These are phyloP conservation scores for Eimeria mitis DNA, from an alignment of 169 alveolate species.

Conservation along the genomic window DNA sequence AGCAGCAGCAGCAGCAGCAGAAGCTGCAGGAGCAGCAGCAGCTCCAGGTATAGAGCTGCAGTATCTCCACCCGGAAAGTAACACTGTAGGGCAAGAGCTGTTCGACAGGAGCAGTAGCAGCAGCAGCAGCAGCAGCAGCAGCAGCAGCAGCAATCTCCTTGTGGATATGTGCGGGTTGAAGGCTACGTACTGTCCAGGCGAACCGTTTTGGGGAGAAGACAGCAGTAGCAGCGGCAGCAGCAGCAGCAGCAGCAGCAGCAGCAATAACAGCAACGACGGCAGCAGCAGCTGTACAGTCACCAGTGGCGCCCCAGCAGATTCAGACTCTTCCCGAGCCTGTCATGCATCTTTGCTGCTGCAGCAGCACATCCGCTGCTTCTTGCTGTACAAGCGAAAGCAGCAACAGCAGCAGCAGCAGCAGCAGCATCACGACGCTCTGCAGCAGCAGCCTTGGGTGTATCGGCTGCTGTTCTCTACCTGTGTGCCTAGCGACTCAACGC, in stretches of 20 bases:
- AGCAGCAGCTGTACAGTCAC: constrained; percentile 11
- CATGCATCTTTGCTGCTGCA: constrained; percentile 23
- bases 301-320: constrained; percentile 8
- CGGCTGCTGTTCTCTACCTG: constrained; percentile 43
- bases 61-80: neutral
- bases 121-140: constrained; percentile 14
- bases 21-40: constrained; percentile 14
- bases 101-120: neutral
- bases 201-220: neutral
- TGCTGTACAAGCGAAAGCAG: neutral
- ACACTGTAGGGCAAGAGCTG: neutral
- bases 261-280: neutral
- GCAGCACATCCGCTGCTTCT: constrained; percentile 55
- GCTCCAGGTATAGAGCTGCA: neutral
- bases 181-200: constrained; percentile 42
- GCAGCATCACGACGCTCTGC: neutral
- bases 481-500: constrained; percentile 13
- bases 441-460: constrained; percentile 23
- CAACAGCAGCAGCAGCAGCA: constrained; percentile 34
- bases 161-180: constrained; percentile 18
- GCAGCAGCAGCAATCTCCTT: constrained; percentile 26
- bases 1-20: constrained; percentile 40
- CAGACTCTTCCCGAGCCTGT: neutral
- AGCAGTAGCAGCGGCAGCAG: constrained; percentile 29
- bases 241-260: constrained; percentile 17